Base-by-base conservation (phyloP, 331 rosid genomes). In the Erythrophleum ivorense region DNA sequence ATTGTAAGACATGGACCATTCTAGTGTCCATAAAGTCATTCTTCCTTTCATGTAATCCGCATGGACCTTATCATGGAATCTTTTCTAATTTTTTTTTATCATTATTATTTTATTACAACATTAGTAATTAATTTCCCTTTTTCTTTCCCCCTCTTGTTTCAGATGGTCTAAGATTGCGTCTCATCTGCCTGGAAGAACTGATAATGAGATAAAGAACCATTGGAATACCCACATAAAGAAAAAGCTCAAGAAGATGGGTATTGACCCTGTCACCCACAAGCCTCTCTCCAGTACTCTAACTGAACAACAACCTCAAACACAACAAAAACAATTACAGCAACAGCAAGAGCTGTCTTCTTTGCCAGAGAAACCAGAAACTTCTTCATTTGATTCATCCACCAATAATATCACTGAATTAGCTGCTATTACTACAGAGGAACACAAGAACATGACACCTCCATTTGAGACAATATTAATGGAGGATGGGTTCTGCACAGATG, bases 161-260 rank as follows among this genome's bases (percentile, higher is more conserved):
- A 94, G 97, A 83, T 94, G 98, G 98, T 92, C 98, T 0, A 92
- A 92, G 82, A 94, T 94, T 81, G 98, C 95, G 72, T 91, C 97
- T 71, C 95, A 92, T 83, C 94, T 94, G 16, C 94, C 98, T 0
- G 98, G 98, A 80, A 90, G 98, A 86, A 94, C 98, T 0, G 98
- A 94, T 67, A 94, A 94, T 63, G 98, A 94, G 73, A 92, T 94
- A 1, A 94, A 94, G 69, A 94, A 94, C 53, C 97, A 92, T n/a
- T 94, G 98, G 98, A 94, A 94, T 41, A 92, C 98, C 18, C 97
- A 92, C 89, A 91, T 94, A 46, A 94, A 94, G 83, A 94, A 94
- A 86, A 92, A 94, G 52, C 87, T 94, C 15, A 92, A 85, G 59
- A 92, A 89, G 84, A 91, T 94, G 94, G 98, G 97, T 19, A 83